Percentiles rank a stretch among this genome's conserved stretches.
phyloP scores from a whole-genome alignment of 768 basidiomycete species.

The Amanita rimosa region DNA sequence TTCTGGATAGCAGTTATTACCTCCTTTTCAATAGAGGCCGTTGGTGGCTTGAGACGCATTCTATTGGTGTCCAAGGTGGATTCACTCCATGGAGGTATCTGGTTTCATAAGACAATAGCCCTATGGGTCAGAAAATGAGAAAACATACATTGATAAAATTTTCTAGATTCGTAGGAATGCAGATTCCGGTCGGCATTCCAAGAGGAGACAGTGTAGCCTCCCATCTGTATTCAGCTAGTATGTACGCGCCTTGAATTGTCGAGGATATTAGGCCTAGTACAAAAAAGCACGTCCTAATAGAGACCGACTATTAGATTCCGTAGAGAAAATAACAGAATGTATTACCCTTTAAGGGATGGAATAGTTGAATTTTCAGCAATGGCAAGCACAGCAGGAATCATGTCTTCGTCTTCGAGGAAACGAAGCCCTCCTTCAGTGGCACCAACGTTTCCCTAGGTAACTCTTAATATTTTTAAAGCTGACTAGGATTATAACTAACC shows the following conservation, averaged over 20 bases:
- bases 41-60: conserved; percentile 50
- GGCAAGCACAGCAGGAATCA: conserved; percentile 80
- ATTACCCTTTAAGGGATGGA: conserved; percentile 88
- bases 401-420: conserved; percentile 92
- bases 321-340: not conserved
- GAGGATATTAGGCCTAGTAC: conserved; percentile 89
- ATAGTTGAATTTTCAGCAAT: conserved; percentile 87
- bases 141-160: conserved; percentile 68
- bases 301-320: not conserved
- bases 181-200: conserved; percentile 82
- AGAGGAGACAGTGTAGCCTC: conserved; percentile 81
- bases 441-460: conserved; percentile 79
- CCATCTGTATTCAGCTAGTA: conserved; percentile 90
- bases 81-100: conserved; percentile 66
- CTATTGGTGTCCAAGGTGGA: conserved; percentile 24
- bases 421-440: conserved; percentile 84
- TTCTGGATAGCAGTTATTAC: conserved; percentile 88
- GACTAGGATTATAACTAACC: conserved; percentile 37
- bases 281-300: conserved; percentile 92
- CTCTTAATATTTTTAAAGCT: not conserved
- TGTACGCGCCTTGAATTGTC: conserved; percentile 85
- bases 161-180: conserved; percentile 77
- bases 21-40: conserved; percentile 64
- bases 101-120: conserved; percentile 6
- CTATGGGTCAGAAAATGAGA: not conserved